Evolutionary conservation across 2,329 filamentous ascomycete species (phyloP).

Genomic region (Diaporthe vaccinii): DNA sequence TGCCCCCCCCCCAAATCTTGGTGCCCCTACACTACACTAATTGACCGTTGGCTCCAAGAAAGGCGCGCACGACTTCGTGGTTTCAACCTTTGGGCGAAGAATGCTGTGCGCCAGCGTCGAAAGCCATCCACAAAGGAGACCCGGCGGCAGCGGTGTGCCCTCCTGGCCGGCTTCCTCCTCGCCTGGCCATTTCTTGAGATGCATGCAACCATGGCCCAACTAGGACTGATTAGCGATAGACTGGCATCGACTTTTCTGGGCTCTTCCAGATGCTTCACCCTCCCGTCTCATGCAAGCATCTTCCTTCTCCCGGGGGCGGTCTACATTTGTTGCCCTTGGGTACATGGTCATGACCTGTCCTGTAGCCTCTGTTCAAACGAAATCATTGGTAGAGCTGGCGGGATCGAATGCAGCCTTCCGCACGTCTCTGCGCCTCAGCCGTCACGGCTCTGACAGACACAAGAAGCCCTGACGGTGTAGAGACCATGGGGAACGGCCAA

Average conservation of each 20-base stretch:
- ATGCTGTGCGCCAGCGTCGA: not conserved
- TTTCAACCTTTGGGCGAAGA: not conserved
- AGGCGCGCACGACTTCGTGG: not conserved
- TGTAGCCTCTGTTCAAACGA: slow-evolving; percentile 21
- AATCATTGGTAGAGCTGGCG: slow-evolving; percentile 32
- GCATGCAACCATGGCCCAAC: not conserved
- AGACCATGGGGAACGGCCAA: not conserved
- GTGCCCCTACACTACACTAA: slow-evolving; percentile 32
- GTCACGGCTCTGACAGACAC: slow-evolving; percentile 27
- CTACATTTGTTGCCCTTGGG: slow-evolving; percentile 32
- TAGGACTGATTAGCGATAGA: not conserved
- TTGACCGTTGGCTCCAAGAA: not conserved
- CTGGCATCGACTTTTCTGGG: not conserved
- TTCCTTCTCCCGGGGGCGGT: slow-evolving; percentile 23
- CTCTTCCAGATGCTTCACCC: slow-evolving; percentile 16
- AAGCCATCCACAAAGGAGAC: not conserved
- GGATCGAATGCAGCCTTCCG: slow-evolving; percentile 36
- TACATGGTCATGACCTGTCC: slow-evolving; percentile 13
- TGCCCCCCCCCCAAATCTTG: slow-evolving; percentile 7
- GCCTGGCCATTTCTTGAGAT: not conserved
- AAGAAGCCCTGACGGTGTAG: not conserved
- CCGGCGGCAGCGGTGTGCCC: not conserved
- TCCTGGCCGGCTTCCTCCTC: not conserved
- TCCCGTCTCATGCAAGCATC: slow-evolving; percentile 26
- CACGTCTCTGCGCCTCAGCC: slow-evolving; percentile 27